A percentile compares a stretch with the other conserved stretches of the same genome.
phyloP scores from a whole-genome alignment of 2,329 filamentous ascomycete genomes.

The Alternaria metachromatica region DNA sequence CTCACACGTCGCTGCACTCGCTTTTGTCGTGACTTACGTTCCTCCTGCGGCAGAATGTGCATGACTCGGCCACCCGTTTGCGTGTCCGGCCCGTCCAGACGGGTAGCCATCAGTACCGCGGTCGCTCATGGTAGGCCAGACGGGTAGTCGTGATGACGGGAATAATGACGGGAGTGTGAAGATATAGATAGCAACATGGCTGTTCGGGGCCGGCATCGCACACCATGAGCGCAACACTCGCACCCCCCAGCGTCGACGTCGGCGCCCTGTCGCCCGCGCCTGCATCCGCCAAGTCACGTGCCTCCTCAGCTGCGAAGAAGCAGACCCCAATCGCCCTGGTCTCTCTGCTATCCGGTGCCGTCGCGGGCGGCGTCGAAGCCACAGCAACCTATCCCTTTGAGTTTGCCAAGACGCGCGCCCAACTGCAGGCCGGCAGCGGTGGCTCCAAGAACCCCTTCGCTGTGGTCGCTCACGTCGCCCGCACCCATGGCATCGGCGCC shows the following conservation, averaged over 20 bases:
- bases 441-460: constrained; percentile 29
- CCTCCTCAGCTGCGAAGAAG: neutral
- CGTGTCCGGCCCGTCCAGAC: neutral
- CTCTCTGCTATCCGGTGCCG: constrained; percentile 58
- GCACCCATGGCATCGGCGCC: constrained; percentile 30
- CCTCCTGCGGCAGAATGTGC: neutral
- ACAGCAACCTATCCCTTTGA: constrained; percentile 53
- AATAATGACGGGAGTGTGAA: neutral
- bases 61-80: neutral
- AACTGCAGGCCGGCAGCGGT: constrained; percentile 24
- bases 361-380: constrained; percentile 62
- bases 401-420: constrained; percentile 44
- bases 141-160: neutral
- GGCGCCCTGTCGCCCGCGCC: neutral
- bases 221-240: neutral
- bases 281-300: neutral
- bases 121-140: neutral
- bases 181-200: neutral
- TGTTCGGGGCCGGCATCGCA: neutral
- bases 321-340: constrained; percentile 12
- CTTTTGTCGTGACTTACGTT: neutral
- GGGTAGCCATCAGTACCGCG: neutral
- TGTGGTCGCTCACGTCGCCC: constrained; percentile 25
- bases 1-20: neutral
- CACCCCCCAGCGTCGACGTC: neutral